Conservation (phyloP, 768 basidiomycete species). For the Pisolithus marmoratus region DNA sequence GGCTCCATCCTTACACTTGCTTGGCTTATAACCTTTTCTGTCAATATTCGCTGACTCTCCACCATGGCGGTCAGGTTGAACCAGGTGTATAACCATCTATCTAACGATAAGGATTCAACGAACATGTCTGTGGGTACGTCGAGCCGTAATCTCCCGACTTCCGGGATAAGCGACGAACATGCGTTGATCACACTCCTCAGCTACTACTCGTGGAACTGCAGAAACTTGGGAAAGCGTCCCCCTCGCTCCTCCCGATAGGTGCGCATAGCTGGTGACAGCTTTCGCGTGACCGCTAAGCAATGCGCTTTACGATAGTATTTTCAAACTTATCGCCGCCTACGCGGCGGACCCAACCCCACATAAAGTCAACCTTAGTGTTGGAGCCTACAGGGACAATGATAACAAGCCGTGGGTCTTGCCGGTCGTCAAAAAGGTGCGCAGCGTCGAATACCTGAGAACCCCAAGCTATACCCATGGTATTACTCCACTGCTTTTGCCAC, state of each 20-base stretch:
- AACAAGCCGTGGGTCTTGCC: slow-evolving; percentile 91
- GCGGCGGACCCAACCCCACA: slow-evolving; percentile 68
- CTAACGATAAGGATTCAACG: slow-evolving; percentile 15
- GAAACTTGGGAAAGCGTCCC: slow-evolving; percentile 74
- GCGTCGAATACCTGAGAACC: not conserved
- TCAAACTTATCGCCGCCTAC: slow-evolving; percentile 86
- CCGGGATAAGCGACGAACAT: not conserved
- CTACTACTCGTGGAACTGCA: slow-evolving; percentile 21
- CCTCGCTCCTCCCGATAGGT: slow-evolving; percentile 85
- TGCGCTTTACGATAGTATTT: slow-evolving; percentile 53
- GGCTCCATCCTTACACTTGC: not conserved
- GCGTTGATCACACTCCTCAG: not conserved
- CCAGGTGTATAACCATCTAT: slow-evolving; percentile 54
- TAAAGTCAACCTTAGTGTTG: slow-evolving; percentile 91
- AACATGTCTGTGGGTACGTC: slow-evolving; percentile 53
- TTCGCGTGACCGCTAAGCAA: slow-evolving; percentile 3
- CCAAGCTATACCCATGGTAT: not conserved
- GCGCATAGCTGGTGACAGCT: slow-evolving; percentile 6
- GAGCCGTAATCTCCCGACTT: slow-evolving; percentile 7
- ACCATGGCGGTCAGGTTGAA: slow-evolving; percentile 54
- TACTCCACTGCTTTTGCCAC: not conserved
- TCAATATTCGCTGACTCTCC: slow-evolving; percentile 4
- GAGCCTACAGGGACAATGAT: slow-evolving; percentile 85
- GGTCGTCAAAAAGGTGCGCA: slow-evolving; percentile 75
- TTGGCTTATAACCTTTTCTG: not conserved